Evolutionary conservation across 306 rosid species (phyloP), one percentile per base, ranked within the genome.

Genomic region (Canavalia ensiformis): DNA sequence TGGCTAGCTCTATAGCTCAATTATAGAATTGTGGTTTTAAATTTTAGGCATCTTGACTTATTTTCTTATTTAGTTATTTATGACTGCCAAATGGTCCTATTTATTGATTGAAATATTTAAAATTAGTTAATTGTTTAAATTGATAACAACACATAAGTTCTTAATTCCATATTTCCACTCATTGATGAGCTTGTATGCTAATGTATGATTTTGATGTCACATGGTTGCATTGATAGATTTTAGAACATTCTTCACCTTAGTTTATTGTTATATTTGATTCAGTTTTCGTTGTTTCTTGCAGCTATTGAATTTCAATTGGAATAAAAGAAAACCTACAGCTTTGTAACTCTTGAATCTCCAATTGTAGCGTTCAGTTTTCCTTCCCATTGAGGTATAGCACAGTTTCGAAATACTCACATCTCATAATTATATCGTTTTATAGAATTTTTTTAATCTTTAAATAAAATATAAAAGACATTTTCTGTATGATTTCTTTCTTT

Each of bases 401-500:
- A 18, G 59, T 60, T 76, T 70, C 74, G 68, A 29, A 13, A 50
- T 42, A 76, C 63, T 45, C 76, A 41, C 76, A 79, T 71, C 47
- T 65, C 81, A 18, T 8, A 31, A 72, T 58, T 58, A 83, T 51
- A 44, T 33, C 0, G 4, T 74, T 59, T 74, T 34, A 66, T 72
- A 67, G 69, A 69, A 75, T 46, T 18, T 77, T 37, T 68, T 65
- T 4, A 60, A 75, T 68, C 54, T 82, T 45, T 6, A 60, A 35
- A 72, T 25, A 62, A 76, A 59, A 46, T 46, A 10, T 47, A 62
- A 70, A 80, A 59, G 55, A 39, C 46, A 74, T 45, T 86, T 62
- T 81, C 55, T 42, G 28, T 82, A 68, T 49, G 41, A 62, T 84
- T 73, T 54, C 60, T 67, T 78, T 56, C 57, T 57, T 66, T 60